A percentile compares a stretch with the other conserved stretches of the same genome.
Conservation (phyloP, 2,329 filamentous ascomycete genomes). For the Epichloe typhina region DNA sequence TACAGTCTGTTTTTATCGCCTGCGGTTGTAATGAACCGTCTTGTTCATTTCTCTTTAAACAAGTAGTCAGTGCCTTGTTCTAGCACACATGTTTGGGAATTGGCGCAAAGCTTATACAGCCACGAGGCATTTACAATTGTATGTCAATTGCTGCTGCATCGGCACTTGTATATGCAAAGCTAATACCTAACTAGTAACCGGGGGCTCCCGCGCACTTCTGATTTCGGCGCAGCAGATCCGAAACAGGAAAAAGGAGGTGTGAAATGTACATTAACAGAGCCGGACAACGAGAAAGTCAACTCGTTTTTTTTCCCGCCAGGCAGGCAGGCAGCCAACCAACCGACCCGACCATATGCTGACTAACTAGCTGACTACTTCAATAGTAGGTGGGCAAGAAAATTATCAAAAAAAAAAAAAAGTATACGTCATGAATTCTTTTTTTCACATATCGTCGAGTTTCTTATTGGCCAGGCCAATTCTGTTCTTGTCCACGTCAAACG, state of each 20-base stretch:
- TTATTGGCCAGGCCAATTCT: conserved; percentile 32
- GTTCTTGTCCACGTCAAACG: conserved; percentile 45
- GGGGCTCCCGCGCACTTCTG: not conserved
- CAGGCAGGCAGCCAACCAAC: no score
- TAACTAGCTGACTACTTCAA: no score
- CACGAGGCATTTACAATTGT: not conserved
- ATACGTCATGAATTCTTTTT: not conserved
- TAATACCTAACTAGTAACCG: not conserved
- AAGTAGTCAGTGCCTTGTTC: not conserved
- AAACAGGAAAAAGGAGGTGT: not conserved
- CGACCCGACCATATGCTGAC: no score
- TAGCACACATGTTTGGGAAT: not conserved
- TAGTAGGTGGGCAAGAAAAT: not conserved
- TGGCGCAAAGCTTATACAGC: not conserved
- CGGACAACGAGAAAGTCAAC: not conserved
- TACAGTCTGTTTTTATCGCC: no score
- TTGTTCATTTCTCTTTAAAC: no score
- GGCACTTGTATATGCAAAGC: not conserved
- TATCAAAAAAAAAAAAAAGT: not conserved
- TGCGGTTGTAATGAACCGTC: no score
- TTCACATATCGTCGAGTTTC: conserved; percentile 15
- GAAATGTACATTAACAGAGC: not conserved
- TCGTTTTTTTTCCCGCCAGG: no score
- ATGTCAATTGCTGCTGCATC: not conserved
- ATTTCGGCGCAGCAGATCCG: not conserved